A percentile compares a stretch with the other conserved stretches of the same genome.
Evolutionary conservation across 1,284 basidiomycete genomes (phyloP).

Genomic region (Mycena sp.): DNA sequence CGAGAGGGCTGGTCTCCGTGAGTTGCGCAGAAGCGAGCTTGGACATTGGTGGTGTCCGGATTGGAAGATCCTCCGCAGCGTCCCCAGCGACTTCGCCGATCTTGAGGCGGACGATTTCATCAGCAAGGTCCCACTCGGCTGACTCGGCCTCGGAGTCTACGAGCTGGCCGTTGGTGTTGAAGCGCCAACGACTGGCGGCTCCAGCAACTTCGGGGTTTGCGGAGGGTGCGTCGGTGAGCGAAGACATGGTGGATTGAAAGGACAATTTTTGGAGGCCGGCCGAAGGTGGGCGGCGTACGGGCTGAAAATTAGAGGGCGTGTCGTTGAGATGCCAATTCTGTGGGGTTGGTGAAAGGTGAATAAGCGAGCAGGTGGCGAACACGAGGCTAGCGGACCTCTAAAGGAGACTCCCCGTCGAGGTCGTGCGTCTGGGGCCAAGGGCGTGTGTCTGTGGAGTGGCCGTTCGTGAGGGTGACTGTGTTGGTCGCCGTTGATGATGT

Average conservation of each 20-base stretch:
- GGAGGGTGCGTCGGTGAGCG: constrained; percentile 48
- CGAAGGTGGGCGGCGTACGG: constrained; percentile 41
- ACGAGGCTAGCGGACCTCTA: constrained; percentile 53
- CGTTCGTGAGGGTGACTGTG: constrained; percentile 45
- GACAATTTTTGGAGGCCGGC: constrained; percentile 45
- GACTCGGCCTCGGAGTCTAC: constrained; percentile 63
- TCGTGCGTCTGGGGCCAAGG: constrained; percentile 50
- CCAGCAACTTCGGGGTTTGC: constrained; percentile 42
- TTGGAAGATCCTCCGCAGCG: constrained; percentile 55
- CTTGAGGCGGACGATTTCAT: constrained; percentile 76
- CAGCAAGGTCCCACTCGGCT: constrained; percentile 74
- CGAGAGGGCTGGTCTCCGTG: constrained; percentile 73
- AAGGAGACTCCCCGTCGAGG: constrained; percentile 40
- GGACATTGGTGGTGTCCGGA: constrained; percentile 72
- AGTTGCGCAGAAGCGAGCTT: constrained; percentile 63
- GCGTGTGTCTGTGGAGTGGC: constrained; percentile 48
- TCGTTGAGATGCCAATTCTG: constrained; percentile 57
- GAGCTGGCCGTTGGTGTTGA: constrained; percentile 69
- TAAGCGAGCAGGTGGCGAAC: constrained; percentile 35
- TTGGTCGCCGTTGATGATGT: constrained; percentile 48
- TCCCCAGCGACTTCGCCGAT: constrained; percentile 64
- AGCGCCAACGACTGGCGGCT: constrained; percentile 63
- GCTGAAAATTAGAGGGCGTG: constrained; percentile 34
- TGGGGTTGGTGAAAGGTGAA: constrained; percentile 35
- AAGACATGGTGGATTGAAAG: constrained; percentile 52